A percentile compares a stretch with the other conserved stretches of the same genome.
These are phyloP conservation scores for Musa schizocarpa DNA, from an alignment of 176 grass and related monocot genomes.

Conservation along the genomic window DNA sequence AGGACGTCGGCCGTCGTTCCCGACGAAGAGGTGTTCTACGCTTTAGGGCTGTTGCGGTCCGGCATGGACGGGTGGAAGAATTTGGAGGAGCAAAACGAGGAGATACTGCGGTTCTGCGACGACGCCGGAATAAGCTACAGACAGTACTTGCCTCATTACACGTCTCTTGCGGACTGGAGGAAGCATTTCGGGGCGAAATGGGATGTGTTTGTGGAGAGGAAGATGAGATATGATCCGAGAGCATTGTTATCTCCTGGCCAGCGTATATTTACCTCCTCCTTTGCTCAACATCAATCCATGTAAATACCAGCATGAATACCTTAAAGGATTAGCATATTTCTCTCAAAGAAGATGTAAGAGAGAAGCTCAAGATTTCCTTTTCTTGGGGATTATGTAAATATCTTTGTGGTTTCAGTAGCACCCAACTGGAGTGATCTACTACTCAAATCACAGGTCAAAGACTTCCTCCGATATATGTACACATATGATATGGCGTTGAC, in stretches of 20 bases:
- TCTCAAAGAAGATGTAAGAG: background rate
- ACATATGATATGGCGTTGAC: background rate
- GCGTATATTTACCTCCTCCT: constrained; percentile 8
- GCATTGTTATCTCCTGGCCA: constrained; percentile 16
- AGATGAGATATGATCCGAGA: constrained; percentile 24
- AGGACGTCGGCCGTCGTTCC: constrained; percentile 23
- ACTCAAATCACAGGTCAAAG: background rate
- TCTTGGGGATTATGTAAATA: background rate
- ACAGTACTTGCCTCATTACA: constrained; percentile 24
- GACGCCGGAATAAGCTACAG: background rate
- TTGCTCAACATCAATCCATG: background rate
- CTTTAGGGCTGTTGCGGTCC: constrained; percentile 10
- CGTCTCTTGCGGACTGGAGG: constrained; percentile 1
- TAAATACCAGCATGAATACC: background rate
- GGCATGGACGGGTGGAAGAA: background rate
- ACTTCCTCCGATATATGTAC: background rate
- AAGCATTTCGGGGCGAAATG: constrained; percentile 22
- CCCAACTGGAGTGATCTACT: background rate
- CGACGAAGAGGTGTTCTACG: constrained; percentile 21
- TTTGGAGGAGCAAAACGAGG: constrained; percentile 18
- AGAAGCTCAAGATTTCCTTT: background rate
- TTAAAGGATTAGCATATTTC: background rate
- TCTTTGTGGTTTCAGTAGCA: background rate
- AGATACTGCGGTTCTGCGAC: constrained; percentile 21
- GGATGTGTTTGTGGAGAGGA: constrained; percentile 21